These are phyloP conservation scores for Pontederia crassipes DNA, from an alignment of 176 grass and related monocot genomes.

Conservation along the genomic window DNA sequence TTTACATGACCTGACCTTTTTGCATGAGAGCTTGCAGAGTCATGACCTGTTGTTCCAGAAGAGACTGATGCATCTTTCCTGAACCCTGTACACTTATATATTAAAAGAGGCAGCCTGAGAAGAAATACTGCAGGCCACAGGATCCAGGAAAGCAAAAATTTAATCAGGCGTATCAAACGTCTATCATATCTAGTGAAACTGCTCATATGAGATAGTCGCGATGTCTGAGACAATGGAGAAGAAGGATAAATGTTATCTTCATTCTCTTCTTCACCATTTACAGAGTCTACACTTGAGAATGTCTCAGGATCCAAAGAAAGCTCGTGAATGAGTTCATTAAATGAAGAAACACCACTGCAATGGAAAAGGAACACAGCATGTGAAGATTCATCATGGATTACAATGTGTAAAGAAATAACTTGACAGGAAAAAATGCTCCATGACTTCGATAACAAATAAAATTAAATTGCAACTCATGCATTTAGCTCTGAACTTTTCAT, in stretches of 20 bases:
- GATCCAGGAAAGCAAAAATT: slow-evolving; percentile 67
- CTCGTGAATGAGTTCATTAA: slow-evolving; percentile 89
- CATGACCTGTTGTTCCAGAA: slow-evolving; percentile 26
- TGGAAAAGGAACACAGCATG: slow-evolving; percentile 11
- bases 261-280: slow-evolving; percentile 61
- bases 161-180: slow-evolving; percentile 40
- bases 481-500: too few species aligned
- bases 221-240: slow-evolving; percentile 72
- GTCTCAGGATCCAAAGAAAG: slow-evolving; percentile 69
- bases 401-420: neutral
- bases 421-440: neutral
- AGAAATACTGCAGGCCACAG: slow-evolving; percentile 61
- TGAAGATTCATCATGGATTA: neutral
- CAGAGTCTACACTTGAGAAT: slow-evolving; percentile 49
- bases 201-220: slow-evolving; percentile 57
- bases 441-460: too few species aligned
- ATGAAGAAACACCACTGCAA: slow-evolving; percentile 84
- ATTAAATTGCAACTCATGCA: too few species aligned
- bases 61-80: slow-evolving; percentile 22
- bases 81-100: slow-evolving; percentile 51
- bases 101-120: slow-evolving; percentile 37
- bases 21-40: slow-evolving; percentile 18
- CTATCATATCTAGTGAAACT: slow-evolving; percentile 62
- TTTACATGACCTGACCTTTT: slow-evolving; percentile 50
- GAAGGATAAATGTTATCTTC: slow-evolving; percentile 48